A percentile compares a stretch with the other conserved stretches of the same genome.
Evolutionary conservation across 208 protist species (phyloP).

Genomic region (Leishmania tropica): DNA sequence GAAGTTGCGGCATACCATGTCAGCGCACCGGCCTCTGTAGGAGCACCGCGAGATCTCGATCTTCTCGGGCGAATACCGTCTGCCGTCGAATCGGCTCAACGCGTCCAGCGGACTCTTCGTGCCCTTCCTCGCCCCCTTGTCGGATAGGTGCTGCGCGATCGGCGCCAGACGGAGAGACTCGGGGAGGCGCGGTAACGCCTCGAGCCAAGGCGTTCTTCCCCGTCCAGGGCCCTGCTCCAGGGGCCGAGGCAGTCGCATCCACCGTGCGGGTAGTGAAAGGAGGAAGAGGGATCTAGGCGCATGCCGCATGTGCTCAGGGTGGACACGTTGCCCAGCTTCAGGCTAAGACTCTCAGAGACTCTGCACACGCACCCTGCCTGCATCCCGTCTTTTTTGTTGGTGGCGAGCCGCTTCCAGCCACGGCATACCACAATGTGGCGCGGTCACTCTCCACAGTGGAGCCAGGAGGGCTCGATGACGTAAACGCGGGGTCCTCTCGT

Average conservation of each 20-base stretch:
- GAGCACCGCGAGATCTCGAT: neutral
- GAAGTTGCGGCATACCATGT: neutral
- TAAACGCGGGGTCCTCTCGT: neutral
- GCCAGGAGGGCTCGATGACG: neutral
- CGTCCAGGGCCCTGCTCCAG: neutral
- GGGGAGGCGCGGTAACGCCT: no score
- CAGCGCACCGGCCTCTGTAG: neutral
- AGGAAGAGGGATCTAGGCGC: neutral
- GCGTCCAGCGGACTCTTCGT: neutral
- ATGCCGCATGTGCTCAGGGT: neutral
- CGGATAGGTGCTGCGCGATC: neutral
- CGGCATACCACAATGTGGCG: neutral
- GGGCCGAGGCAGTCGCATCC: neutral
- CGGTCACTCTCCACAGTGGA: neutral
- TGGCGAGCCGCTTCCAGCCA: neutral
- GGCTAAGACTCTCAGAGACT: neutral
- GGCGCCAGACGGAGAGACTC: neutral
- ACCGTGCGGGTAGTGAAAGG: neutral
- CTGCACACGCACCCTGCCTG: neutral
- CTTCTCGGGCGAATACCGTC: neutral
- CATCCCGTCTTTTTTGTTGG: neutral
- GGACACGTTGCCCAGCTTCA: neutral
- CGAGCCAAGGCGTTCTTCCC: neutral
- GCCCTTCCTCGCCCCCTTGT: neutral
- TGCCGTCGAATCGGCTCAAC: neutral